Evolutionary conservation across 1,284 basidiomycete genomes (phyloP).

Genomic region (Sparassis latifolia): DNA sequence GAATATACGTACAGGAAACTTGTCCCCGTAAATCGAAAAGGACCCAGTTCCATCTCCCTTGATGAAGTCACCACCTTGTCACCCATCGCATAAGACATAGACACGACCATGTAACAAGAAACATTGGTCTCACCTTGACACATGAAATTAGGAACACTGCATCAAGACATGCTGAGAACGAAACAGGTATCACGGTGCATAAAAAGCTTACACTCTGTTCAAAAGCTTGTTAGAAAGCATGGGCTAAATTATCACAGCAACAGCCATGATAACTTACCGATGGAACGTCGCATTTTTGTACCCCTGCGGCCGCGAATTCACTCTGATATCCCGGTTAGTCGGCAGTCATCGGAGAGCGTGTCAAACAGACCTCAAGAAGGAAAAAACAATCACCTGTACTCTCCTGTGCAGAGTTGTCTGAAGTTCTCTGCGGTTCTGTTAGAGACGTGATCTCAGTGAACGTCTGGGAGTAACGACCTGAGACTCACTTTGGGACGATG

Average conservation of each 20-base stretch:
- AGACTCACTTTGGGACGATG: conserved; percentile 71
- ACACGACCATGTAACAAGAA: background rate
- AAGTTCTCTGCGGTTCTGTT: conserved; percentile 91
- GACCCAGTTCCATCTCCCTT: conserved; percentile 91
- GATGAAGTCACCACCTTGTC: conserved; percentile 77
- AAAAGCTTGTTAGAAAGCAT: conserved; percentile 13
- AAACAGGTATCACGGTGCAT: background rate
- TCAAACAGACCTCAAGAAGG: background rate
- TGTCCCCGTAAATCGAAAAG: conserved; percentile 92
- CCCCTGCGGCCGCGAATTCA: conserved; percentile 82
- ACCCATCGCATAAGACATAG: no score
- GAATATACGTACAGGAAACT: conserved; percentile 70
- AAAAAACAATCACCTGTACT: conserved; percentile 61
- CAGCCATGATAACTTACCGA: conserved; percentile 45
- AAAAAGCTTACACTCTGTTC: conserved; percentile 60
- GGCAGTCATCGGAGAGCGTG: background rate
- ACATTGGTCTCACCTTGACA: conserved; percentile 56
- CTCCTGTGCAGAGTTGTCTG: conserved; percentile 93
- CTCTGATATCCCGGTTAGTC: conserved; percentile 34
- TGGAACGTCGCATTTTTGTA: conserved; percentile 90
- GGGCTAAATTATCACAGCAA: conserved; percentile 1
- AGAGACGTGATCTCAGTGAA: background rate
- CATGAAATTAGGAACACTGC: conserved; percentile 77
- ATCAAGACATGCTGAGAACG: background rate
- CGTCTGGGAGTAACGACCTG: conserved; percentile 1